Evolutionary conservation across 2,329 filamentous ascomycete species (phyloP), one percentile per base, ranked within the genome.

Genomic region (Venturiaceae sp.): DNA sequence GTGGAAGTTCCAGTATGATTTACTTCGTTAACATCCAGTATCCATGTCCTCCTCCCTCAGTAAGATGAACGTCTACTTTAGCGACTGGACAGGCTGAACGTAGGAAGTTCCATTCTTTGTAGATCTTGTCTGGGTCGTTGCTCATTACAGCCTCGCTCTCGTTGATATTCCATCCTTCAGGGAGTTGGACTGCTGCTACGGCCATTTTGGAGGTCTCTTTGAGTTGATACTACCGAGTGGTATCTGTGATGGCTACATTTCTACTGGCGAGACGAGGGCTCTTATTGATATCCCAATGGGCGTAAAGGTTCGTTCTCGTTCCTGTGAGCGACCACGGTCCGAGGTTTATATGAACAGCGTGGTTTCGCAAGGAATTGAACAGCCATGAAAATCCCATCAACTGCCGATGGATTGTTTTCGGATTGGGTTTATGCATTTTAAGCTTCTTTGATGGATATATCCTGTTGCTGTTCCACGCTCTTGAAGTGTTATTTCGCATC

Each of bases 1-100:
- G 7, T 14, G 1, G 36, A 26, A 26, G 26, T 32, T 28, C 1
- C 3, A 5, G 16, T 28, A 33, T 2, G 5, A n/a, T n/a, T n/a
- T 53, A 58, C 55, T 58, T 58, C 23, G 55, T 58, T 14, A 58
- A 34, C 32, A 58, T 52, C 55, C 55, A 58, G 44, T 50, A 58
- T n/a, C 41, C 55, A 28, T 56, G 50, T 13, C 50, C 50, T n/a
- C 50, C 50, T 21, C 50, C 23, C 32, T 53, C 50, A 9, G 32
- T 37, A 11, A 30, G 26, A 53, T 58, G 41, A 8, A 36, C 26
- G 30, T 52, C 37, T n/a, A 37, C 44, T 26, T 52, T 32, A 4
- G 55, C 55, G 11, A 58, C 41, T 6, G 55, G 55, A 53, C 41
- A 58, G 9, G 46, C 34, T 41, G 39, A 47, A 6, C 55, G 55